These are phyloP conservation scores for Candida anglica DNA, from an alignment of 805 yeast genomes.

Conservation along the genomic window DNA sequence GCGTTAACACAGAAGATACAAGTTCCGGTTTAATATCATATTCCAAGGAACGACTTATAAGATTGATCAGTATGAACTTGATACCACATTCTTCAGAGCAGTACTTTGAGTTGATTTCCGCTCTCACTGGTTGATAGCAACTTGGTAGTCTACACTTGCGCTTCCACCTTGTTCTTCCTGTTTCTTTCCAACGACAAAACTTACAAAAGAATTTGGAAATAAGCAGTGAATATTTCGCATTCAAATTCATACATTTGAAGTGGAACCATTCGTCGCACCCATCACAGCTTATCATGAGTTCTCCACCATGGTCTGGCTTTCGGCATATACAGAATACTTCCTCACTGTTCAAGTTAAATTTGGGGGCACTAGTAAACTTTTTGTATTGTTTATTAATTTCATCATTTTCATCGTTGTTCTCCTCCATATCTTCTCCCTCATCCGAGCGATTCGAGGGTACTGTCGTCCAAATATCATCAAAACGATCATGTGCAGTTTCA, in stretches of 20 bases:
- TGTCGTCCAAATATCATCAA: no score
- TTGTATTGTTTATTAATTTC: conserved; percentile 35
- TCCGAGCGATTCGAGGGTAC: no score
- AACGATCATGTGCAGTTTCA: no score
- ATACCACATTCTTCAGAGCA: conserved; percentile 72
- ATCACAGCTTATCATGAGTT: conserved; percentile 90
- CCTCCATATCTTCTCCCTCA: conserved; percentile 4
- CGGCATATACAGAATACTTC: conserved; percentile 77
- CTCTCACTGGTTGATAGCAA: conserved; percentile 54
- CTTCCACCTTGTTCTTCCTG: conserved; percentile 64
- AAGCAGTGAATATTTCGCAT: conserved; percentile 46
- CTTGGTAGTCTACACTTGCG: conserved; percentile 61
- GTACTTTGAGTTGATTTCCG: conserved; percentile 54
- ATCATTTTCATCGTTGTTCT: conserved; percentile 10
- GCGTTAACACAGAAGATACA: background rate
- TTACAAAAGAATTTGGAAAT: conserved; percentile 70
- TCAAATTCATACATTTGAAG: conserved; percentile 67
- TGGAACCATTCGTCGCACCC: conserved; percentile 96
- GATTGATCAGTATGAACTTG: conserved; percentile 30
- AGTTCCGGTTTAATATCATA: no score
- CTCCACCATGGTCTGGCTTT: conserved; percentile 68
- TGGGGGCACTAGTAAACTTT: conserved; percentile 30
- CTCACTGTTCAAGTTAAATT: conserved; percentile 48
- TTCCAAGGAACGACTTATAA: no score
- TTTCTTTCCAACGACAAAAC: conserved; percentile 55